phyloP scores from a whole-genome alignment of 2,329 filamentous ascomycete genomes.

The Colletotrichum trifolii region DNA sequence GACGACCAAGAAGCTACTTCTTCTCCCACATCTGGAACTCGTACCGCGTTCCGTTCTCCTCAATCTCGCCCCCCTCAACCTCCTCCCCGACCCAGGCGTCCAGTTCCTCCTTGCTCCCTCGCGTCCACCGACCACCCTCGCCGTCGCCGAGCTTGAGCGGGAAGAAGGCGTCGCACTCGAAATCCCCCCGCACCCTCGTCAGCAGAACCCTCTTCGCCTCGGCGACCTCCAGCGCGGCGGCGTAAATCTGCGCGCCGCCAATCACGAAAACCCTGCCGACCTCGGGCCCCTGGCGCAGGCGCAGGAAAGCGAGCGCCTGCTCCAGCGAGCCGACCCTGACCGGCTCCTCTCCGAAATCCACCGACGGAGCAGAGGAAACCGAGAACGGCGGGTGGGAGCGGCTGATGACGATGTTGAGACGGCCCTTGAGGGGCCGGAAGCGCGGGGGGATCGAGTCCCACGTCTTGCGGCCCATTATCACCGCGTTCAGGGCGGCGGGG shows the following conservation, averaged over 20 bases:
- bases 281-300: conserved; percentile 42
- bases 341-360: conserved; percentile 54
- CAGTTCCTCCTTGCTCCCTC: conserved; percentile 58
- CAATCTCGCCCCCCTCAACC: conserved; percentile 64
- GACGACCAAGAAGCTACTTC: conserved; percentile 29
- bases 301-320: conserved; percentile 63
- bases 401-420: conserved; percentile 86
- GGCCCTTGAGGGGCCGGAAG: conserved; percentile 82
- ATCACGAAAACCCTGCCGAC: conserved; percentile 82
- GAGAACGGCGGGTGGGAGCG: conserved; percentile 53
- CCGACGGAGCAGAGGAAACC: conserved; percentile 30
- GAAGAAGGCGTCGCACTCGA: conserved; percentile 82
- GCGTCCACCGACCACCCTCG: conserved; percentile 29
- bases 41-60: conserved; percentile 74
- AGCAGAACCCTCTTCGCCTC: conserved; percentile 74
- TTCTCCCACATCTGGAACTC: conserved; percentile 81
- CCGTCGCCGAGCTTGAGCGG: conserved; percentile 63
- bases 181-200: conserved; percentile 74
- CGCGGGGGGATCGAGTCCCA: conserved; percentile 88
- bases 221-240: conserved; percentile 69
- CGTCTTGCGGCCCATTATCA: conserved; percentile 98
- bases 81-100: conserved; percentile 74
- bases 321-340: conserved; percentile 70
- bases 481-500: conserved; percentile 69
- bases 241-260: conserved; percentile 89